Conservation (phyloP, 495 filamentous ascomycete species). For the Penicillium herquei region DNA sequence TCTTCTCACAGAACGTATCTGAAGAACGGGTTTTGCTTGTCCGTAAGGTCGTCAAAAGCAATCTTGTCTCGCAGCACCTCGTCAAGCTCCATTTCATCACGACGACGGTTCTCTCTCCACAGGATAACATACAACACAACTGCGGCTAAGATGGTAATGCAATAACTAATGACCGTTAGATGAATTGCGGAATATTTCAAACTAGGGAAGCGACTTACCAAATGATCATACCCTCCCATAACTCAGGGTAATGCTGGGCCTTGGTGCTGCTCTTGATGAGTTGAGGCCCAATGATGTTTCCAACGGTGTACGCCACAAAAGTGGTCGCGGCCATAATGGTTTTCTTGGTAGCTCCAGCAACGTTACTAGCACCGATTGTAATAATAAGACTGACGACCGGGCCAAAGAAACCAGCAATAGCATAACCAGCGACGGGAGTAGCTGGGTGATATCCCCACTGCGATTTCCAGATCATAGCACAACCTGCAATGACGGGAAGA, state of each 20-base stretch:
- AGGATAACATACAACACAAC: constrained; percentile 56
- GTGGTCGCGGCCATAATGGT: constrained; percentile 68
- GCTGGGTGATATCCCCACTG: constrained; percentile 61
- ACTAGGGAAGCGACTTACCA: constrained; percentile 47
- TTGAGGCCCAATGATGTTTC: constrained; percentile 72
- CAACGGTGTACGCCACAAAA: constrained; percentile 73
- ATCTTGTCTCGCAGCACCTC: constrained; percentile 61
- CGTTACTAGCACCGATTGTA: constrained; percentile 66
- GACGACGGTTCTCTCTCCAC: constrained; percentile 53
- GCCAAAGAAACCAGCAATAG: constrained; percentile 69
- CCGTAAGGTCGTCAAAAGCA: constrained; percentile 72
- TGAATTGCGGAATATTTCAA: not conserved
- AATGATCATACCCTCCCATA: constrained; percentile 70
- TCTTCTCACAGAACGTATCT: constrained; percentile 58
- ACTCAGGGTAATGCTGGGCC: constrained; percentile 61
- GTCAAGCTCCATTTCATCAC: constrained; percentile 47
- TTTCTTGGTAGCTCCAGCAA: constrained; percentile 78
- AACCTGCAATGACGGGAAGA: constrained; percentile 71
- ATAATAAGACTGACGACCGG: constrained; percentile 65
- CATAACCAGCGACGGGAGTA: constrained; percentile 65
- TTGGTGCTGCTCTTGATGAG: constrained; percentile 62
- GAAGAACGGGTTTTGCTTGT: constrained; percentile 74
- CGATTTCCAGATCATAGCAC: constrained; percentile 71
- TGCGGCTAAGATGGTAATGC: constrained; percentile 61
- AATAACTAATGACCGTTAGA: constrained; percentile 49